Conservation (phyloP, 1,284 basidiomycete species). For the Pholiota adiposa region DNA sequence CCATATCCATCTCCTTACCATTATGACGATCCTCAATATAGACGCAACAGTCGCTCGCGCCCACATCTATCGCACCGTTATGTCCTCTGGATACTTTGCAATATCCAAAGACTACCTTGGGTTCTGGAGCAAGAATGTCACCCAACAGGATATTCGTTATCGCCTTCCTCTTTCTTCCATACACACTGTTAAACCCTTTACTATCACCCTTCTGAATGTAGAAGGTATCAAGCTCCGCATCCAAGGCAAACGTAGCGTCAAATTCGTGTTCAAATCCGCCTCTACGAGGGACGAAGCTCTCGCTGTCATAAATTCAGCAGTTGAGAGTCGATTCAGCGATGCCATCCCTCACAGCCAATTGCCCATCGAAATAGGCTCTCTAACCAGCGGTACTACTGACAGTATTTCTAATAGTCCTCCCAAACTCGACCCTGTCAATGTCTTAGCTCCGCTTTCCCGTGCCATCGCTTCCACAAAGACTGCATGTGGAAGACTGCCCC, state of each 20-base stretch:
- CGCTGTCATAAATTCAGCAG: constrained; percentile 33
- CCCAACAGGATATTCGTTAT: constrained; percentile 48
- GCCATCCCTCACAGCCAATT: not conserved
- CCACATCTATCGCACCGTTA: constrained; percentile 39
- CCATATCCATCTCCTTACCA: constrained; percentile 15
- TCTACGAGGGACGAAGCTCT: constrained; percentile 52
- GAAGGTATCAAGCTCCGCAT: constrained; percentile 54
- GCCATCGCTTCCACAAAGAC: constrained; percentile 33
- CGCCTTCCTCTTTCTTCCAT: constrained; percentile 53
- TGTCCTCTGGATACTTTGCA: constrained; percentile 48
- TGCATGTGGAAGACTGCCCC: constrained; percentile 26
- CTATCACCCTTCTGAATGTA: constrained; percentile 38
- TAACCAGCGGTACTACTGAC: not conserved
- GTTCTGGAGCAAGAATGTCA: constrained; percentile 54
- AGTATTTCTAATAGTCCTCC: not conserved
- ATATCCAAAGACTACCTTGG: constrained; percentile 46
- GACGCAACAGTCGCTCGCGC: constrained; percentile 40
- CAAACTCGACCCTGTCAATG: constrained; percentile 27
- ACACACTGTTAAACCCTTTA: constrained; percentile 42
- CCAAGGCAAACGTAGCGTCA: constrained; percentile 51
- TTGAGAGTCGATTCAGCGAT: constrained; percentile 5
- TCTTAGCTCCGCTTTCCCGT: constrained; percentile 45
- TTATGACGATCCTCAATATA: constrained; percentile 1
- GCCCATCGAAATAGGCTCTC: not conserved
- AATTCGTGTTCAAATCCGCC: constrained; percentile 53